Evolutionary conservation across 2,329 filamentous ascomycete species (phyloP).

Genomic region (Rutstroemia sp.): DNA sequence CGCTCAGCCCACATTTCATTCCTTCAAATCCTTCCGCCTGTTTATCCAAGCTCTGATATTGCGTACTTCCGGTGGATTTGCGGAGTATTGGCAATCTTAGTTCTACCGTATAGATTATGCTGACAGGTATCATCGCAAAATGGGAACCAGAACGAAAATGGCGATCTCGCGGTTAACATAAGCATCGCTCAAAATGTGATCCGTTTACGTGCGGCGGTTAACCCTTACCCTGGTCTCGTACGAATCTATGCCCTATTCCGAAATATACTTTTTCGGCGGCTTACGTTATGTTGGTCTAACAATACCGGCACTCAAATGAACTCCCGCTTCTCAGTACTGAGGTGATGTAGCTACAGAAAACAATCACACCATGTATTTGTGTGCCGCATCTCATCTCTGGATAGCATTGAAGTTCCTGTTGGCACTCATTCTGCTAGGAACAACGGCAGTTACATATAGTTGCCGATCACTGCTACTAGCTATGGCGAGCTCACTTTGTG

Average conservation of each 20-base stretch:
- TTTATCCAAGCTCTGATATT: not conserved
- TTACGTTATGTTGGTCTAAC: not conserved
- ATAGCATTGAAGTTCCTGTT: too few species aligned
- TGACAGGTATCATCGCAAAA: not conserved
- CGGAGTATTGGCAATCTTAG: not conserved
- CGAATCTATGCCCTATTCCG: not conserved
- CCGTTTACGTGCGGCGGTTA: not conserved
- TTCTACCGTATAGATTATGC: too few species aligned
- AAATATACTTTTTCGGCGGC: not conserved
- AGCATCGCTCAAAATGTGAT: slow-evolving; percentile 4
- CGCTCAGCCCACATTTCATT: not conserved
- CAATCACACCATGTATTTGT: too few species aligned
- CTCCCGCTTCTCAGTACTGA: too few species aligned
- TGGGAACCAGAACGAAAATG: not conserved
- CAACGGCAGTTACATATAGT: too few species aligned
- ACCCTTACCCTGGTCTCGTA: not conserved
- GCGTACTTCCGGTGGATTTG: not conserved
- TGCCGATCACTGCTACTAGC: too few species aligned
- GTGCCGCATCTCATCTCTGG: too few species aligned
- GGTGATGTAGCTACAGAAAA: too few species aligned
- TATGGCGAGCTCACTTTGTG: too few species aligned
- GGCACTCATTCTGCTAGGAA: too few species aligned
- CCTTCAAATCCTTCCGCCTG: not conserved
- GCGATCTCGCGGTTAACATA: not conserved
- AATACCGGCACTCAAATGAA: too few species aligned